Evolutionary conservation across 2,329 filamentous ascomycete genomes (phyloP).

Genomic region (Gaeumannomyces sp.): DNA sequence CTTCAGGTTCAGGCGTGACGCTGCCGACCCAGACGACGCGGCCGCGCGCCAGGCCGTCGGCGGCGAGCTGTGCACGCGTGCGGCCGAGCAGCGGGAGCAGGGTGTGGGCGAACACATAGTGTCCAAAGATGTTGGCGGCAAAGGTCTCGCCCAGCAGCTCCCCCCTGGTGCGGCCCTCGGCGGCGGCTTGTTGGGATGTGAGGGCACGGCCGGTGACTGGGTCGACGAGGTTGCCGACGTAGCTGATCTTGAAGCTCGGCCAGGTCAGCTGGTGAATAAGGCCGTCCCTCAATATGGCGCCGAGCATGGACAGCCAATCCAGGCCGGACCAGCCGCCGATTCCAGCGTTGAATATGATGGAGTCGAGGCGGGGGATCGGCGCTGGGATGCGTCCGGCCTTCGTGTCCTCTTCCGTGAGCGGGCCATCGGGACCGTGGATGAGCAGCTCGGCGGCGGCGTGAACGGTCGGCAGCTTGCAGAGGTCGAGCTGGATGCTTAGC

Average conservation of each 20-base stretch:
- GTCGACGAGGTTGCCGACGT: conserved; percentile 37
- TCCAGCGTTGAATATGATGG: conserved; percentile 79
- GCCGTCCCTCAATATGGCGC: conserved; percentile 49
- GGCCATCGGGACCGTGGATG: conserved; percentile 36
- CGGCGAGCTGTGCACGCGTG: conserved; percentile 19
- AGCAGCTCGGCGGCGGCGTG: conserved; percentile 42
- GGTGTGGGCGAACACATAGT: conserved; percentile 82
- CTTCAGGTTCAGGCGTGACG: conserved; percentile 63
- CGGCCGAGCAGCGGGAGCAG: conserved; percentile 67
- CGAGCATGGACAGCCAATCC: conserved; percentile 57
- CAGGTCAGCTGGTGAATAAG: conserved; percentile 65
- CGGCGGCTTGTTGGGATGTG: conserved; percentile 35
- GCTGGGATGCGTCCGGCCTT: conserved; percentile 25
- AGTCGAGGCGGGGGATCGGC: conserved; percentile 65
- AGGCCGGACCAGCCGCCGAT: conserved; percentile 82
- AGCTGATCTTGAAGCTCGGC: conserved; percentile 68
- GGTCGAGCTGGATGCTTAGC: conserved; percentile 51
- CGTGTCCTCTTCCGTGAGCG: conserved; percentile 23
- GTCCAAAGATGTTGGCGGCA: conserved; percentile 87
- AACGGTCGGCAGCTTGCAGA: conserved; percentile 51
- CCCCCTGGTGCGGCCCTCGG: conserved; percentile 30
- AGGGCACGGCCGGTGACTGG: conserved; percentile 32
- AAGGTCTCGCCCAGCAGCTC: conserved; percentile 75
- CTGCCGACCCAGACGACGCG: conserved; percentile 85
- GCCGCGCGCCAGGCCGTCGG: conserved; percentile 38